Conservation (phyloP, 2,329 filamentous ascomycete genomes). For the Aspergillus novoparasiticus region DNA sequence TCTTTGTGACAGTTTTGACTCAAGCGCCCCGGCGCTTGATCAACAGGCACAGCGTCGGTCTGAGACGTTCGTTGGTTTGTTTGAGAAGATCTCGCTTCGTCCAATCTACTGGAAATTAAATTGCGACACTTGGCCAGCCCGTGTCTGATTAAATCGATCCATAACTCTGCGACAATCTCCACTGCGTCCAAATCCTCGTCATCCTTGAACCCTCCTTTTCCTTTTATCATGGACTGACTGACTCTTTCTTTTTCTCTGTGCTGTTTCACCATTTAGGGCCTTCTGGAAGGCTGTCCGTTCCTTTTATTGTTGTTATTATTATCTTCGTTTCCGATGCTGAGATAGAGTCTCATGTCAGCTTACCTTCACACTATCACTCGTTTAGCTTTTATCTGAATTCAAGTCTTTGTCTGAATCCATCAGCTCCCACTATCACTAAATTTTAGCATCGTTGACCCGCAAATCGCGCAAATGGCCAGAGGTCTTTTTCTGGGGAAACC, state of each 20-base stretch:
- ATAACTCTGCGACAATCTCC: conserved; percentile 20
- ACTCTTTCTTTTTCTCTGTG: conserved; percentile 23
- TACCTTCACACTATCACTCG: conserved; percentile 8
- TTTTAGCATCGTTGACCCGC: background rate
- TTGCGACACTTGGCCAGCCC: conserved; percentile 14
- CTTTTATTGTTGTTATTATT: conserved; percentile 24
- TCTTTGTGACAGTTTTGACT: background rate
- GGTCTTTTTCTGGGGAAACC: conserved; percentile 33
- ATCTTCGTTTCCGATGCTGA: conserved; percentile 1
- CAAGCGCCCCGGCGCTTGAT: background rate
- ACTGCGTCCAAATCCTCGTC: conserved; percentile 15
- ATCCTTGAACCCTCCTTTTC: conserved; percentile 15
- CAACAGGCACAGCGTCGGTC: conserved; percentile 15
- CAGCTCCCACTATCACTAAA: background rate
- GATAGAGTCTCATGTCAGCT: conserved; percentile 17
- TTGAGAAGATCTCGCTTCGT: conserved; percentile 15
- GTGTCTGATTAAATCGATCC: conserved; percentile 19
- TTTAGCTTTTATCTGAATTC: conserved; percentile 14
- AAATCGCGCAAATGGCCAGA: conserved; percentile 29
- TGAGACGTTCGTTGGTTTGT: conserved; percentile 16
- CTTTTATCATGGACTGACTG: conserved; percentile 10
- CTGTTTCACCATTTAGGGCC: conserved; percentile 24
- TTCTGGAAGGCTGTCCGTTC: conserved; percentile 46
- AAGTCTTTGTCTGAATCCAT: background rate
- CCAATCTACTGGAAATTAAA: conserved; percentile 21